Percentiles rank a stretch among this genome's conserved stretches.
Evolutionary conservation across 2,329 filamentous ascomycete species (phyloP).

Genomic region (Dothistroma pini): DNA sequence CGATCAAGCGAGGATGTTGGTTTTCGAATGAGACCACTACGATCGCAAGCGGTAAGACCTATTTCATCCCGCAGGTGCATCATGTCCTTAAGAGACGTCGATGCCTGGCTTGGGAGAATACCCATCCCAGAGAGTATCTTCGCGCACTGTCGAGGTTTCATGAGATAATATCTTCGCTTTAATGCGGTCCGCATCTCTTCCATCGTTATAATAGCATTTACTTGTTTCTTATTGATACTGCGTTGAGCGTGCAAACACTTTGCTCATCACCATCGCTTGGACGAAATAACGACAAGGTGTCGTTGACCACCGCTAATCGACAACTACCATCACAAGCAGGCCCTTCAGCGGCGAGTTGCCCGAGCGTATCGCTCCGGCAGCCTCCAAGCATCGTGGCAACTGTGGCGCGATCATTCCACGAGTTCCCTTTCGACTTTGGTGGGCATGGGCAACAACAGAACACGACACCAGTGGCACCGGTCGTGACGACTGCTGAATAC

Average conservation of each 20-base stretch:
- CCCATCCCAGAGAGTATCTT: conserved; percentile 9
- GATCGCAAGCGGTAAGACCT: conserved; percentile 11
- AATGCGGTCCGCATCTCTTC: conserved; percentile 16
- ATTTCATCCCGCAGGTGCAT: conserved; percentile 9
- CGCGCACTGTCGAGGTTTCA: conserved; percentile 14
- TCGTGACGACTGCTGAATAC: conserved; percentile 26
- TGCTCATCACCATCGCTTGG: conserved; percentile 17
- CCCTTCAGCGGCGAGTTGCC: conserved; percentile 46
- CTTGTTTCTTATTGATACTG: conserved; percentile 16
- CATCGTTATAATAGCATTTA: conserved; percentile 20
- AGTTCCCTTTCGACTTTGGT: conserved; percentile 46
- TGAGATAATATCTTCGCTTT: conserved; percentile 22
- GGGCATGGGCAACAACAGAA: conserved; percentile 37
- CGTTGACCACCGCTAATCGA: conserved; percentile 22
- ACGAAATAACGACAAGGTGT: conserved; percentile 13
- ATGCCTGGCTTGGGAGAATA: conserved; percentile 15
- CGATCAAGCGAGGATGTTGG: conserved; percentile 24
- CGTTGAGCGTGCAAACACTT: conserved; percentile 10
- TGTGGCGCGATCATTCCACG: conserved; percentile 47
- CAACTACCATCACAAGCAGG: conserved; percentile 39
- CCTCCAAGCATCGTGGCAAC: conserved; percentile 50
- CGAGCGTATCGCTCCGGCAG: conserved; percentile 50
- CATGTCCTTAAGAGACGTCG: conserved; percentile 19
- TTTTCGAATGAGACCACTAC: conserved; percentile 21
- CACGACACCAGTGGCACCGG: conserved; percentile 16